A percentile compares a stretch with the other conserved stretches of the same genome.
phyloP scores from a whole-genome alignment of 2,329 filamentous ascomycete species.

The Aspergillus floridensis region DNA sequence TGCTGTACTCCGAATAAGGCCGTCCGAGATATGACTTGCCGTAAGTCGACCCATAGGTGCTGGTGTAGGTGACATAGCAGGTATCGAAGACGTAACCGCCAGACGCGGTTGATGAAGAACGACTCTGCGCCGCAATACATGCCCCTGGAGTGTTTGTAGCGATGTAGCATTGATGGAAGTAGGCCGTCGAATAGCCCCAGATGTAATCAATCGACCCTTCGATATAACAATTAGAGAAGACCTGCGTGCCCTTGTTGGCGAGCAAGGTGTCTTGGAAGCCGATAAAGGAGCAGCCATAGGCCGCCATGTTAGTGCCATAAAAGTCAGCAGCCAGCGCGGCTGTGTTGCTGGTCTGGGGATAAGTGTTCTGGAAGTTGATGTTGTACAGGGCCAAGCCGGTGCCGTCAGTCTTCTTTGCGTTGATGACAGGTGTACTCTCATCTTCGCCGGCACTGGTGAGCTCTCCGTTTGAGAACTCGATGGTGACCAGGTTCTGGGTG shows the following conservation, averaged over 20 bases:
- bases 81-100: not conserved
- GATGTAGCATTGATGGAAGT: not conserved
- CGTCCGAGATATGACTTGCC: not conserved
- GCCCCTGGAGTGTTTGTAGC: not conserved
- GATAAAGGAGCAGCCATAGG: conserved; percentile 2
- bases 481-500: conserved; percentile 37
- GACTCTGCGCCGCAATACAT: not conserved
- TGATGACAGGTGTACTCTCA: conserved; percentile 47
- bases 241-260: not conserved
- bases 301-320: conserved; percentile 31
- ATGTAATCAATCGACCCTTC: not conserved
- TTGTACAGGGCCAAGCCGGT: conserved; percentile 28
- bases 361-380: conserved; percentile 35
- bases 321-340: conserved; percentile 35
- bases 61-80: not conserved
- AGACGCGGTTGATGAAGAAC: not conserved
- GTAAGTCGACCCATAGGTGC: not conserved
- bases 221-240: not conserved
- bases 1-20: not conserved
- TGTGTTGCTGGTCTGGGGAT: conserved; percentile 31
- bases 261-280: not conserved
- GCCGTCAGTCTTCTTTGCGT: conserved; percentile 43
- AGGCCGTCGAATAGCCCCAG: not conserved
- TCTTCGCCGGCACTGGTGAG: conserved; percentile 42
- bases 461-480: conserved; percentile 39